Percentiles rank a stretch among this genome's conserved stretches.
Evolutionary conservation across 495 filamentous ascomycete species (phyloP).

Genomic region (Pyrenopolyporus hunteri): DNA sequence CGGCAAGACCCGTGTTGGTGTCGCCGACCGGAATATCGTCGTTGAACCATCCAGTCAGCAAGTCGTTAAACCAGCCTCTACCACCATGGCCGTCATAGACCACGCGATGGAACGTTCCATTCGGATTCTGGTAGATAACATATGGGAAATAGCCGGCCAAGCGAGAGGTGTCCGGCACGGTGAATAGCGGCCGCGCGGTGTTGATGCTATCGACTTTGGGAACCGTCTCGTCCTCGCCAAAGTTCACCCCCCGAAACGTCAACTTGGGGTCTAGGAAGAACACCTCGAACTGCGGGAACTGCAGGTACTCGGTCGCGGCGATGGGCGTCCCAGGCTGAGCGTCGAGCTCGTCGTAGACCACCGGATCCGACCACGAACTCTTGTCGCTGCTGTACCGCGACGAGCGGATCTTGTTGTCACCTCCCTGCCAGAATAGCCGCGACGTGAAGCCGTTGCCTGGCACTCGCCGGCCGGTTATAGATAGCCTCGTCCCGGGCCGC

Average conservation of each 20-base stretch:
- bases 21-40: conserved; percentile 17
- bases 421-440: conserved; percentile 34
- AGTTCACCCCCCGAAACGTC: conserved; percentile 25
- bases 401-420: conserved; percentile 26
- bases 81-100: conserved; percentile 11
- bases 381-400: conserved; percentile 18
- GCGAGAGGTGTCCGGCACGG: background rate
- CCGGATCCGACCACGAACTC: conserved; percentile 6
- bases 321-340: conserved; percentile 26
- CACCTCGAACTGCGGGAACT: conserved; percentile 22
- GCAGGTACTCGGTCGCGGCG: conserved; percentile 11
- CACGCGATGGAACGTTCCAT: conserved; percentile 13
- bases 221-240: conserved; percentile 24
- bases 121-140: conserved; percentile 19
- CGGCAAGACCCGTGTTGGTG: conserved; percentile 8
- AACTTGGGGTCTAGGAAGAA: conserved; percentile 17
- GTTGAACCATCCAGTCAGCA: too few species aligned
- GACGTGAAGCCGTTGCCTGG: conserved; percentile 24
- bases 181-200: background rate
- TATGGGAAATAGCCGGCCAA: conserved; percentile 30
- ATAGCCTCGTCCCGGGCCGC: conserved; percentile 12
- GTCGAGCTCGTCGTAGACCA: conserved; percentile 15
- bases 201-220: conserved; percentile 24
- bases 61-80: conserved; percentile 17
- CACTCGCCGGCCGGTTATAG: conserved; percentile 21